Evolutionary conservation across 306 rosid species (phyloP).

Genomic region (Ochetophila trinervis): DNA sequence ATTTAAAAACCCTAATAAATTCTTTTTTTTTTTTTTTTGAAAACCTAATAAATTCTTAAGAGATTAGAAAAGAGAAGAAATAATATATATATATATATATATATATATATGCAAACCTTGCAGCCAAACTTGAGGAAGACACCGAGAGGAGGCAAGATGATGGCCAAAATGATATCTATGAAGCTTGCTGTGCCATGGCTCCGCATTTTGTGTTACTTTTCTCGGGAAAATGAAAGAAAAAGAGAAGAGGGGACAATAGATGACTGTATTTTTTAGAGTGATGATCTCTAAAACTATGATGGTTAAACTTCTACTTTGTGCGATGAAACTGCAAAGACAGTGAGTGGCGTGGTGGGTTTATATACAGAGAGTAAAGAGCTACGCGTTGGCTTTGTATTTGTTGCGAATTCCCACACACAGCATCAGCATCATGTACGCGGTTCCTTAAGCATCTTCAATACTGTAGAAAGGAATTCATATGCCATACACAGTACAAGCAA

Average conservation of each 20-base stretch:
- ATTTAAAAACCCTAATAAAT: too few relatives aligned
- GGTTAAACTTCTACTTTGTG: too few relatives aligned
- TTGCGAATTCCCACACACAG: neutral
- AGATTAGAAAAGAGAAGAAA: neutral
- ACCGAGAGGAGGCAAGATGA: constrained; percentile 84
- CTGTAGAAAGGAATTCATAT: too few relatives aligned
- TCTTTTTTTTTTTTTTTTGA: too few relatives aligned
- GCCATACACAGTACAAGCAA: too few relatives aligned
- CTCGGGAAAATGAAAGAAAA: neutral
- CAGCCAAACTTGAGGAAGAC: constrained; percentile 86
- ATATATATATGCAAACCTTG: neutral
- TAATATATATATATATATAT: neutral
- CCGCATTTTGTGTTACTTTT: constrained; percentile 29
- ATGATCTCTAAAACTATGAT: too few relatives aligned
- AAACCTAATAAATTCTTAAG: neutral
- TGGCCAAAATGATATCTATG: constrained; percentile 70
- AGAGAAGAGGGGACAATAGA: too few relatives aligned
- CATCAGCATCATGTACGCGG: constrained; percentile 7
- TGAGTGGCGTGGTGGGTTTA: neutral
- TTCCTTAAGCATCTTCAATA: constrained; percentile 38
- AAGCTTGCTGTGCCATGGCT: constrained; percentile 42
- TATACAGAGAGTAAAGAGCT: constrained; percentile 11
- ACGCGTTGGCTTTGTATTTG: constrained; percentile 21
- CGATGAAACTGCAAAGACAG: too few relatives aligned
- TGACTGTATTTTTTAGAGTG: too few relatives aligned